These are phyloP conservation scores for Blastobotrys petasosporus DNA, from an alignment of 1,139 yeast species.

Conservation along the genomic window DNA sequence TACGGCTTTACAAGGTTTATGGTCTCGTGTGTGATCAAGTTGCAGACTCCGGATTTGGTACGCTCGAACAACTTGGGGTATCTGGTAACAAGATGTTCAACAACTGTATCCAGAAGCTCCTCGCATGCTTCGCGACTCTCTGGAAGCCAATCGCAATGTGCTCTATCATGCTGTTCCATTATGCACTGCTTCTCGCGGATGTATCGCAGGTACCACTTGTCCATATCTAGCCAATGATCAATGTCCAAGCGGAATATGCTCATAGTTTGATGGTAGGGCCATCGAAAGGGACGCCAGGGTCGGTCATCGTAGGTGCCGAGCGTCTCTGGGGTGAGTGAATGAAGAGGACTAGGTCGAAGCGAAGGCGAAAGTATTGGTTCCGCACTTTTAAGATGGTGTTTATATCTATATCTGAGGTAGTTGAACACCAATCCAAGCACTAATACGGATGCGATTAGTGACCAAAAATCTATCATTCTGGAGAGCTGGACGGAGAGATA, in stretches of 20 bases:
- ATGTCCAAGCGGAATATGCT: conserved; percentile 61
- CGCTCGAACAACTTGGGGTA: conserved; percentile 59
- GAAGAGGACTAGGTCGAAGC: conserved; percentile 7
- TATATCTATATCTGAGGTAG: too few relatives aligned
- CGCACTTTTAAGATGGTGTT: too few relatives aligned
- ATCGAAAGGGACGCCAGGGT: conserved; percentile 76
- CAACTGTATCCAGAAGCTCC: conserved; percentile 60
- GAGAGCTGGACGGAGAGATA: too few relatives aligned
- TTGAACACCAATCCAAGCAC: too few relatives aligned
- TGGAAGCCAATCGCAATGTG: conserved; percentile 62
- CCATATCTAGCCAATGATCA: conserved; percentile 78
- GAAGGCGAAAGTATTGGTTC: too few relatives aligned
- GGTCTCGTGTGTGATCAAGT: conserved; percentile 55
- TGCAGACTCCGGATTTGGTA: conserved; percentile 47
- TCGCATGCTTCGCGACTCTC: conserved; percentile 58
- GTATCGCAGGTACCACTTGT: conserved; percentile 62
- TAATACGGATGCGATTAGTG: too few relatives aligned
- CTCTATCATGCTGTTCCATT: conserved; percentile 51
- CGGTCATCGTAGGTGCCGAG: conserved; percentile 61
- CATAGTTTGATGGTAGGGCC: conserved; percentile 82
- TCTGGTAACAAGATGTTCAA: conserved; percentile 52
- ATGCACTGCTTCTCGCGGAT: conserved; percentile 57
- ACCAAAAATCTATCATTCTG: too few relatives aligned
- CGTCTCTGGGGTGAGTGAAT: conserved; percentile 55
- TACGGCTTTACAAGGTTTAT: conserved; percentile 56